Evolutionary conservation across 805 yeast genomes (phyloP), one percentile per base, ranked within the genome.

Genomic region (Tanozyma kutaoensis): DNA sequence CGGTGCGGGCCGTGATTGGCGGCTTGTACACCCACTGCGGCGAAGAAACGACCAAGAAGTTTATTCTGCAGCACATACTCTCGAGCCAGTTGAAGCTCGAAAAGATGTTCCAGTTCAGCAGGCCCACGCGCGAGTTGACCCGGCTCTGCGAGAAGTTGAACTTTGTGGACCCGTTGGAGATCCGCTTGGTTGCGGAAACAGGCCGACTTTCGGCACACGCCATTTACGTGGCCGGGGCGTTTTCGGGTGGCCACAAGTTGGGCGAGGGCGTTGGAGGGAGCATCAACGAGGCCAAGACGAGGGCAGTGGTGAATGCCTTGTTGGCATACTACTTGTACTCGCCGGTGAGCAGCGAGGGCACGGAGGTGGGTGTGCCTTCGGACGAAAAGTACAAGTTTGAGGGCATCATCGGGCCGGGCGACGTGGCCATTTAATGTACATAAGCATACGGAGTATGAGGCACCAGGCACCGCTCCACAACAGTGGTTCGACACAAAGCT

Each of bases 181-280:
- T 58, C 14, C 73, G 93, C 46, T 65, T 91, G 32, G 58, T 91
- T 30, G 86, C 94, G 19, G 99, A 91, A 55, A 79, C 95, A 16
- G 99, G 99, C 50, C 71, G 98, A 53, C 60, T 65, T 42, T 72
- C 95, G 3, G 66, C 70, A 32, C 72, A 79, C 25, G 93, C 98
- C 14, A 76, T 85, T 21, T 91, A 71, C 40, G 78, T 88, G 10
- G 93, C 88, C 19, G 97, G 95, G 27, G 91, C 82, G 2, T 91
- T 85, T 51, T 65, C 79, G 31, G 97, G 95, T 20, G 62, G 64
- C 10, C 72, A 72, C 36, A 75, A 82, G 52, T 62, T 91, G 29
- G 95, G 96, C 27, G 96, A 91, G 53, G 95, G 95, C 23, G 84
- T 79, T 46, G 99, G 97, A 20, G 63, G 93, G 5, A 79, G 93